Percentiles rank a stretch among this genome's conserved stretches.
phyloP scores from a whole-genome alignment of 1,284 basidiomycete genomes.

The Melampsora americana region DNA sequence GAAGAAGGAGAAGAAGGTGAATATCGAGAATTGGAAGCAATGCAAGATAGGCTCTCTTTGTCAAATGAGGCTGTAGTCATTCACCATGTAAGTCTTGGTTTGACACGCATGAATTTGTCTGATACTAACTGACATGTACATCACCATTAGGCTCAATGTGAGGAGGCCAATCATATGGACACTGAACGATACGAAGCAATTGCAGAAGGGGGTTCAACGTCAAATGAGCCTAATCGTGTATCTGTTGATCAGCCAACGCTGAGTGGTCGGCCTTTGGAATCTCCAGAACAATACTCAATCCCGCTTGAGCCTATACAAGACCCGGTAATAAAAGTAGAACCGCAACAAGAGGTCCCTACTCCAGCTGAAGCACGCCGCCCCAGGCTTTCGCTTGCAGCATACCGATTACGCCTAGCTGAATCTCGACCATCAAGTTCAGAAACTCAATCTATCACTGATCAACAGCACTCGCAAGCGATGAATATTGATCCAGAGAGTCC shows the following conservation, averaged over 20 bases:
- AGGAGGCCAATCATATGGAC: neutral
- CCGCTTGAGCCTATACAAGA: neutral
- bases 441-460: constrained; percentile 13
- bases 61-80: neutral
- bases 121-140: neutral
- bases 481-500: neutral
- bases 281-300: neutral
- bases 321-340: neutral
- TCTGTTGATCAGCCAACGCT: too few relatives aligned
- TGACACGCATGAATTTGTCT: neutral
- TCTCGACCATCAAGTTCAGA: constrained; percentile 22
- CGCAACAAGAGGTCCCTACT: neutral
- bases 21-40: too few relatives aligned
- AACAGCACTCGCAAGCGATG: neutral
- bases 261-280: neutral
- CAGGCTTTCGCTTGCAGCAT: constrained; percentile 30
- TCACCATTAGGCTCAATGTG: neutral
- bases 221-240: too few relatives aligned
- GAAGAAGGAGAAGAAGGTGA: neutral
- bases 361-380: constrained; percentile 6
- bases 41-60: neutral
- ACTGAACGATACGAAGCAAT: neutral
- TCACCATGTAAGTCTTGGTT: neutral
- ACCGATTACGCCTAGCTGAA: constrained; percentile 19
- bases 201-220: too few relatives aligned